Evolutionary conservation across 768 basidiomycete genomes (phyloP).

Genomic region (Leccinum broughii): DNA sequence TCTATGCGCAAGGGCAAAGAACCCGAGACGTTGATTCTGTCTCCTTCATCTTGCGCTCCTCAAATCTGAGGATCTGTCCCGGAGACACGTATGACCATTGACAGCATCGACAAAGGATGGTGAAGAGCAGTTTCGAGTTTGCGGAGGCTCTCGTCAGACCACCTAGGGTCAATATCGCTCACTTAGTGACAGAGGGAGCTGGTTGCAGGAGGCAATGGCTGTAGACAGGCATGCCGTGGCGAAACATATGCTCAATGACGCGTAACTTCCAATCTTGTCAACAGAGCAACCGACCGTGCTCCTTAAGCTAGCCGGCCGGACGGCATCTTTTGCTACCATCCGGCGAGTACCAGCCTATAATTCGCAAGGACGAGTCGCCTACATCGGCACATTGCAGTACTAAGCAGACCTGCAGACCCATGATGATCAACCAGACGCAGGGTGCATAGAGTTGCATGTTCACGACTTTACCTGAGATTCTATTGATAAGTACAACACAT

Average conservation of each 20-base stretch:
- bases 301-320: neutral
- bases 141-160: neutral
- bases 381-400: neutral
- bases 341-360: neutral
- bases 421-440: neutral
- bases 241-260: neutral
- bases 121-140: neutral
- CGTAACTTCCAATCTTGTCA: neutral
- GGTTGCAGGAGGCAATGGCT: neutral
- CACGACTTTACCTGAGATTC: neutral
- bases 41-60: neutral
- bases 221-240: neutral
- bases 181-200: neutral
- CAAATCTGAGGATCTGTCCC: neutral
- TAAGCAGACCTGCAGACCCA: neutral
- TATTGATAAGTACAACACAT: neutral
- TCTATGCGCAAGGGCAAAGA: too few species aligned
- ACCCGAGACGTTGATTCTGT: too few species aligned
- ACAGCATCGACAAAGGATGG: neutral
- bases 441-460: neutral
- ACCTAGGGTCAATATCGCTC: neutral
- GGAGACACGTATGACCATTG: neutral
- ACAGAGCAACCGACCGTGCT: neutral
- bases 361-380: neutral
- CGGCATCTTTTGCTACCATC: neutral